These are phyloP conservation scores for Umbelopsis ramanniana DNA, from an alignment of 192 early-diverging fungal species.

Conservation along the genomic window DNA sequence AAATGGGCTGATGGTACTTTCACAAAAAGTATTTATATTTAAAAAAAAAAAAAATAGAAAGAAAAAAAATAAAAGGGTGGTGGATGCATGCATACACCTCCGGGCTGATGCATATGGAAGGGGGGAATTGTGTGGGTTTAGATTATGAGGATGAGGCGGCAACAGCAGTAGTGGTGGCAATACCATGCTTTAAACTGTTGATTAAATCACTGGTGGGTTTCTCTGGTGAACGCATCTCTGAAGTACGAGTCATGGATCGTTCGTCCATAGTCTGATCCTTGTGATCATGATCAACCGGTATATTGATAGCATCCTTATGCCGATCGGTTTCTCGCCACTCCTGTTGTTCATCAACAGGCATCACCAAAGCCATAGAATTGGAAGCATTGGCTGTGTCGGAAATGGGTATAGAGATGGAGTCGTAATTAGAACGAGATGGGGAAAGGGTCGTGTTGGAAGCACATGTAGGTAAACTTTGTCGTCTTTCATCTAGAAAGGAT, in stretches of 20 bases:
- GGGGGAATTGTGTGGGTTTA: too few relatives aligned
- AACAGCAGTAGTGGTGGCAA: constrained; percentile 14
- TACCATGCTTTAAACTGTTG: constrained; percentile 16
- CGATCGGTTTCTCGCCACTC: constrained; percentile 5
- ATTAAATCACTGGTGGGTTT: constrained; percentile 8
- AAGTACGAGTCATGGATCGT: not conserved
- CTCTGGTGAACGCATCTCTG: constrained; percentile 9
- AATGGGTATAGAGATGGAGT: constrained; percentile 22
- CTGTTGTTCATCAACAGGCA: not conserved
- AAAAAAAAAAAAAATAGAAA: not conserved
- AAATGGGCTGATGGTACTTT: not conserved
- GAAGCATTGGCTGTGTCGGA: constrained; percentile 1
- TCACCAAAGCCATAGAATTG: constrained; percentile 8
- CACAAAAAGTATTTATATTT: not conserved
- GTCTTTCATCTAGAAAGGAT: constrained; percentile 19
- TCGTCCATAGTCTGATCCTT: not conserved
- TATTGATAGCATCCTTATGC: constrained; percentile 14
- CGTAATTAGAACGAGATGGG: constrained; percentile 13
- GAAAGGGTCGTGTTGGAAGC: not conserved
- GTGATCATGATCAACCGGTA: constrained; percentile 8
- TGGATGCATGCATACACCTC: not conserved
- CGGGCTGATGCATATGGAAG: too few relatives aligned
- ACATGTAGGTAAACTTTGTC: constrained; percentile 7
- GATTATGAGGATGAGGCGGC: constrained; percentile 15
- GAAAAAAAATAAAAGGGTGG: not conserved